These are phyloP conservation scores for Calycina herbarum DNA, from an alignment of 2,329 filamentous ascomycete species.

Conservation along the genomic window DNA sequence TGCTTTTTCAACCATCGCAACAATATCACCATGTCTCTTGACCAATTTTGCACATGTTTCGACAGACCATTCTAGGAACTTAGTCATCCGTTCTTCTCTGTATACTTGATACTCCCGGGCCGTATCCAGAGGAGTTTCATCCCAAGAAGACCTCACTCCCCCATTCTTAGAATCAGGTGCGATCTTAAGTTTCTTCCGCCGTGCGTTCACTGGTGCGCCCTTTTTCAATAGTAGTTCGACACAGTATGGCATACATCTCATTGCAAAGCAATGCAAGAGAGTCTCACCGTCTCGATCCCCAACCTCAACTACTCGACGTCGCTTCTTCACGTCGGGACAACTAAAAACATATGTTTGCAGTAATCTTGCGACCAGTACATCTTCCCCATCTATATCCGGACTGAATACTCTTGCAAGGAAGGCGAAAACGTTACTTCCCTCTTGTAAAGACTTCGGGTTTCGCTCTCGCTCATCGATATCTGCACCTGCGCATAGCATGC, in stretches of 20 bases:
- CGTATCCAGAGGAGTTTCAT: slow-evolving; percentile 1
- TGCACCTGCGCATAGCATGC: neutral
- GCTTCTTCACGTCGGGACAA: neutral
- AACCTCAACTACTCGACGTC: neutral
- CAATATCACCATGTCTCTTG: neutral
- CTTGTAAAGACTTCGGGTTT: neutral
- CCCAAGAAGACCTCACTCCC: neutral
- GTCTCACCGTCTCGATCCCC: neutral
- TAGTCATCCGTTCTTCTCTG: neutral
- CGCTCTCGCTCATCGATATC: neutral
- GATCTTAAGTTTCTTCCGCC: neutral
- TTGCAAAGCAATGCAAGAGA: slow-evolving; percentile 1
- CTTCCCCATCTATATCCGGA: neutral
- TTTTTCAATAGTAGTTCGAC: neutral
- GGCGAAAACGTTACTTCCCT: neutral
- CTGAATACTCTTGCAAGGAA: neutral
- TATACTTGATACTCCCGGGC: neutral
- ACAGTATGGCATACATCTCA: neutral
- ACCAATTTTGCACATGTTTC: neutral
- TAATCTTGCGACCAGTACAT: neutral
- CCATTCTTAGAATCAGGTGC: neutral
- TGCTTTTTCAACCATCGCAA: neutral
- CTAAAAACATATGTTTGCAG: neutral
- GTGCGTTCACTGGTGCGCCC: neutral
- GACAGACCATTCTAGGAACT: neutral